Evolutionary conservation across 1,284 basidiomycete genomes (phyloP).

Genomic region (Cryptococcus floricola): DNA sequence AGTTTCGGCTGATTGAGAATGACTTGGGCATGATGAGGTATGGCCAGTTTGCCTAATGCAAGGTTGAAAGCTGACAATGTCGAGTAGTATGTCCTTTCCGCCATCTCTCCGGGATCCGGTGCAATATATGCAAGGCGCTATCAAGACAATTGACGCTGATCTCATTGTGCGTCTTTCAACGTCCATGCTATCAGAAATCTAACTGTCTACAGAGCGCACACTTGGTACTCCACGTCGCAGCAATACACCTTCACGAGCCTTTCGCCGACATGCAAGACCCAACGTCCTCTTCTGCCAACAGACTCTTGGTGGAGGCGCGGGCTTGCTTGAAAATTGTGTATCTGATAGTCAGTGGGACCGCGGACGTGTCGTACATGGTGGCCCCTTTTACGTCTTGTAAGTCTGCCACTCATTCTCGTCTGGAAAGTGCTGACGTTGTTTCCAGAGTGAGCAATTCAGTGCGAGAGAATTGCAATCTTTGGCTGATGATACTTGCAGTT

Average conservation of each 20-base stretch:
- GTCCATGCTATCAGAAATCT: background rate
- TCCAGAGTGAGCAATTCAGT: too few relatives aligned
- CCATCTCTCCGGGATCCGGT: constrained; percentile 34
- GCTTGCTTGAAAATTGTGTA: constrained; percentile 31
- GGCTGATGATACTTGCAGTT: constrained; percentile 8
- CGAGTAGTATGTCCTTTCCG: constrained; percentile 27
- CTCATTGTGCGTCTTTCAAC: constrained; percentile 24
- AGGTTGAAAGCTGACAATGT: too few relatives aligned
- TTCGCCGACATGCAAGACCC: constrained; percentile 34
- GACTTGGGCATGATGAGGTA: constrained; percentile 20
- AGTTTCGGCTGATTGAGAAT: constrained; percentile 30
- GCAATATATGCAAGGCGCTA: constrained; percentile 17
- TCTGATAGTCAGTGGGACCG: constrained; percentile 24
- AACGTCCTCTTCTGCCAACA: constrained; percentile 20
- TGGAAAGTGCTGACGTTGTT: too few relatives aligned
- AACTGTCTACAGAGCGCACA: constrained; percentile 22
- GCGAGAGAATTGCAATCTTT: too few relatives aligned
- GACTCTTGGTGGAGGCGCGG: constrained; percentile 28
- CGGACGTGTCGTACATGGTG: constrained; percentile 29
- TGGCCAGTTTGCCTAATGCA: too few relatives aligned
- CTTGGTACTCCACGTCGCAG: constrained; percentile 27
- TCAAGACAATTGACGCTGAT: constrained; percentile 34
- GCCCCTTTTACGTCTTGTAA: constrained; percentile 29
- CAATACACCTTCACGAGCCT: constrained; percentile 41
- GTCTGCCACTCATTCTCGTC: constrained; percentile 1